Base-by-base conservation (phyloP, 306 rosid species). In the Lathyrus tuberosus region DNA sequence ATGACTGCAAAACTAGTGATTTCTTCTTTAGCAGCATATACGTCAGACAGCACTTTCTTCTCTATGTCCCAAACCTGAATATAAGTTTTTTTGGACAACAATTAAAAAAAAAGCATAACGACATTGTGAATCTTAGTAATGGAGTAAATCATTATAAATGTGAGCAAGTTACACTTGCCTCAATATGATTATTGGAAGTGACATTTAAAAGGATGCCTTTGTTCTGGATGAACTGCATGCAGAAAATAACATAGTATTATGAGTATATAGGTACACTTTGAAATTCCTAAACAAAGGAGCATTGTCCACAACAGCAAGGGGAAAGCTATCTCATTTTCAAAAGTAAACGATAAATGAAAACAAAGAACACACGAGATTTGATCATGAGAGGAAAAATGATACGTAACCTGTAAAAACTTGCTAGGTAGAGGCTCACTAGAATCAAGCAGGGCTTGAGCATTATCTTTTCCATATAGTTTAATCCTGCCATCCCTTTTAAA, bases 11-110 rank as follows among this genome's bases (percentile, higher is more conserved):
- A 80, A 56, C 82, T 76, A 43, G 94, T 85, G 56, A 90, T 84
- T 74, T 88, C 94, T 66, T 80, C 84, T 58, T 84, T 73, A 54
- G 64, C 78, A 72, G 73, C 30, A 60, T 80, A 84, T 56, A 77
- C 84, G 76, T 85, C 75, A 67, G 78, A 81, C 72, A 85, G 63
- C 52, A 31, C 37, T 84, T 88, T 88, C 81, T 81, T 76, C 65
- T 81, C 87, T 47, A 91, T 76, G 86, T 88, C 97, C 95, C 98
- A 94, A 80, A 94, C 90, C 98, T 94, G 77, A 63, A 64, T 58
- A 42, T 62, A 67, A 68, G 70, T 52, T 58, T 33, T 42, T 52
- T 26, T 51, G 52, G 49, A 64, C 47, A 70, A 54, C 40, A 73
- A 62, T 64, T 33, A 37, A 62, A 62, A 54, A 28, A 37, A 59